These are phyloP conservation scores for Neurospora cerealis DNA, from an alignment of 495 filamentous ascomycete genomes.

Conservation along the genomic window DNA sequence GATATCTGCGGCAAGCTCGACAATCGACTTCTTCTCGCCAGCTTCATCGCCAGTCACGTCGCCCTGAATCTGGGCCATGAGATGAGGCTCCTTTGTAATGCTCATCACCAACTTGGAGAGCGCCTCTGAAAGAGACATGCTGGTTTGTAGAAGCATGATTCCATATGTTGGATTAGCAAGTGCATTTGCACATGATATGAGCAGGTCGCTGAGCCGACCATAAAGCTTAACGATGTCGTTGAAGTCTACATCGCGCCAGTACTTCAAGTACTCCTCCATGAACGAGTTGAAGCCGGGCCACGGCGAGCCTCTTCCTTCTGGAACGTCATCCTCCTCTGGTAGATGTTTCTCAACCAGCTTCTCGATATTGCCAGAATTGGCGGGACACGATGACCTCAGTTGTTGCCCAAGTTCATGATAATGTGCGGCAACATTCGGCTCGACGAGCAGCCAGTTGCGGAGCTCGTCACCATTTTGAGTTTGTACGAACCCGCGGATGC, in stretches of 20 bases:
- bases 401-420: slow-evolving; percentile 60
- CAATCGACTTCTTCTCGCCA: slow-evolving; percentile 59
- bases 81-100: slow-evolving; percentile 63
- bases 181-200: slow-evolving; percentile 70
- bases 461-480: slow-evolving; percentile 30
- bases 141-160: slow-evolving; percentile 63
- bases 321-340: slow-evolving; percentile 37
- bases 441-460: slow-evolving; percentile 35
- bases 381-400: slow-evolving; percentile 46
- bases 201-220: slow-evolving; percentile 55
- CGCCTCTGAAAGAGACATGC: slow-evolving; percentile 64
- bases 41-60: slow-evolving; percentile 41
- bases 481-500: slow-evolving; percentile 30
- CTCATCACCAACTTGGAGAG: slow-evolving; percentile 73
- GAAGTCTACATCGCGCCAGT: slow-evolving; percentile 68
- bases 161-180: slow-evolving; percentile 71
- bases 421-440: slow-evolving; percentile 39
- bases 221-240: slow-evolving; percentile 67
- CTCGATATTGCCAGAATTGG: slow-evolving; percentile 43
- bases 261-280: slow-evolving; percentile 67
- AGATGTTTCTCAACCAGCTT: slow-evolving; percentile 48
- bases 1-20: slow-evolving; percentile 75
- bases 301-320: slow-evolving; percentile 43
- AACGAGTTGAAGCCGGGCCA: slow-evolving; percentile 71
- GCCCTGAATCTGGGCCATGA: slow-evolving; percentile 48